A percentile compares a stretch with the other conserved stretches of the same genome.
phyloP scores from a whole-genome alignment of 345 rosid species.

The Lagerstroemia speciosa region DNA sequence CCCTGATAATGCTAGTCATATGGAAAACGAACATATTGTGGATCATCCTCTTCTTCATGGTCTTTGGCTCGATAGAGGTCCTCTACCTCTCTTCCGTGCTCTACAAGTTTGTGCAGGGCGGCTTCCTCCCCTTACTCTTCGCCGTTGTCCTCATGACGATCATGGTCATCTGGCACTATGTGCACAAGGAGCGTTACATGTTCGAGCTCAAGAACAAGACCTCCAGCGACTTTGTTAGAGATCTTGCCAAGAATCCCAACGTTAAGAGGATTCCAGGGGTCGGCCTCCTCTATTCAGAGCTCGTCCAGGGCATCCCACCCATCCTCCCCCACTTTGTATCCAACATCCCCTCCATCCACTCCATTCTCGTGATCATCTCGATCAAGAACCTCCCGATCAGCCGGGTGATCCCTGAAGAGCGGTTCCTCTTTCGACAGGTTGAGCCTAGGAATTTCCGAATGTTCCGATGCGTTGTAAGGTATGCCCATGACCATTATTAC shows the following conservation, averaged over 20 bases:
- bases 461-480: constrained; percentile 70
- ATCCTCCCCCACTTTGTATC: constrained; percentile 54
- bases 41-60: constrained; percentile 29
- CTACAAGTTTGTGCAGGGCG: constrained; percentile 57
- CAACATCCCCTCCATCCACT: constrained; percentile 52
- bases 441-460: constrained; percentile 49
- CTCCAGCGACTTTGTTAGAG: constrained; percentile 30
- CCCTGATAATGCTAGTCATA: constrained; percentile 57
- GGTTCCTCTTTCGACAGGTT: constrained; percentile 59
- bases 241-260: constrained; percentile 25
- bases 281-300: constrained; percentile 61
- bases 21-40: constrained; percentile 50
- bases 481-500: too few relatives aligned
- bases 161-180: constrained; percentile 68
- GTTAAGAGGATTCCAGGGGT: constrained; percentile 55
- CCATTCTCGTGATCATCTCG: constrained; percentile 57
- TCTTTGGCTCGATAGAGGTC: constrained; percentile 31
- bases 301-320: constrained; percentile 73
- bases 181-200: constrained; percentile 32
- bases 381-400: constrained; percentile 54
- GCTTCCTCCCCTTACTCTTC: constrained; percentile 44
- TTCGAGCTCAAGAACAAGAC: constrained; percentile 57
- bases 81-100: constrained; percentile 40
- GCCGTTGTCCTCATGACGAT: constrained; percentile 30
- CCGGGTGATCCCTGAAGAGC: constrained; percentile 36